These are phyloP conservation scores for Protea cynaroides DNA, from an alignment of 164 flowering plant species.

Conservation along the genomic window DNA sequence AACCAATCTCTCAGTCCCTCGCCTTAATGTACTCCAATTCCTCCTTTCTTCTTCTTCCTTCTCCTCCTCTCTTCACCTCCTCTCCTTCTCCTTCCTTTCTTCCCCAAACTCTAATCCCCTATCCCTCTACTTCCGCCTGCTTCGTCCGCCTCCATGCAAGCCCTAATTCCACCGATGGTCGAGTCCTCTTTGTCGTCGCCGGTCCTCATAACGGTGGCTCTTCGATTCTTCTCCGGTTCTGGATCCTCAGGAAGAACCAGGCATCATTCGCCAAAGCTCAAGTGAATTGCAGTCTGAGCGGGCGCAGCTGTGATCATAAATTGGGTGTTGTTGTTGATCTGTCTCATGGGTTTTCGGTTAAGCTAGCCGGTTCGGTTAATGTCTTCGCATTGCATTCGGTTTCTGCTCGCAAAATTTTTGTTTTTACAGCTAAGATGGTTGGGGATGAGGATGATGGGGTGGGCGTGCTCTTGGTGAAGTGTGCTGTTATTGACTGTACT, in stretches of 20 bases:
- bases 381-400: constrained; percentile 52
- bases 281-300: constrained; percentile 42
- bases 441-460: constrained; percentile 26
- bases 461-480: constrained; percentile 56
- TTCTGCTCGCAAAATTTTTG: constrained; percentile 54
- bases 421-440: constrained; percentile 46
- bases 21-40: constrained; percentile 69
- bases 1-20: constrained; percentile 54
- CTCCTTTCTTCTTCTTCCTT: constrained; percentile 54
- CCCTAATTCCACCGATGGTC: constrained; percentile 17
- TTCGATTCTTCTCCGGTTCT: constrained; percentile 52
- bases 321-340: constrained; percentile 45
- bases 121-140: constrained; percentile 11
- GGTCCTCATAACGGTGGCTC: constrained; percentile 46
- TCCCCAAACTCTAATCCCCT: constrained; percentile 18
- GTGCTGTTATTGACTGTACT: constrained; percentile 67
- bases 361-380: constrained; percentile 52
- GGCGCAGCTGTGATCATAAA: constrained; percentile 22
- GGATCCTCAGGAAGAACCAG: constrained; percentile 23
- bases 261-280: constrained; percentile 29
- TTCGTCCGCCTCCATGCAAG: constrained; percentile 26
- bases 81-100: constrained; percentile 8
- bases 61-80: constrained; percentile 26
- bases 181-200: constrained; percentile 43
- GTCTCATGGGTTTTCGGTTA: constrained; percentile 54